phyloP scores from a whole-genome alignment of 192 early-diverging fungal genomes.

The Gigaspora rosea region DNA sequence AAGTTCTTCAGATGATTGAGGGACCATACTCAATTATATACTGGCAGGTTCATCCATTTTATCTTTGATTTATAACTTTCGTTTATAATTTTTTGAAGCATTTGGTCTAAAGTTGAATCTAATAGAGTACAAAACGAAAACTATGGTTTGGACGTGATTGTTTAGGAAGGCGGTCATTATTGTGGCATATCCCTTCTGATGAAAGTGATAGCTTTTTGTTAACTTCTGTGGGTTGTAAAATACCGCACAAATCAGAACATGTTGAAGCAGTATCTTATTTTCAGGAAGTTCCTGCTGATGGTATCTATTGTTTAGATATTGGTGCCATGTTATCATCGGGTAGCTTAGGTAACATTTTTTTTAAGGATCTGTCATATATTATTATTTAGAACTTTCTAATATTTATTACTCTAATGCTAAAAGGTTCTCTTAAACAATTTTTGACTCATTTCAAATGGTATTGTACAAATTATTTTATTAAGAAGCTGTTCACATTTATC shows the following conservation, averaged over 20 bases:
- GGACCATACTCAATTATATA: constrained; percentile 86
- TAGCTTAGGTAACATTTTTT: not conserved
- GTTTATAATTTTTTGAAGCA: constrained; percentile 4
- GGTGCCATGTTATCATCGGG: constrained; percentile 22
- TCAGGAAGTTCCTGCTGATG: constrained; percentile 79
- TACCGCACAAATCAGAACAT: constrained; percentile 32
- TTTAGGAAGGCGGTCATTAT: constrained; percentile 80
- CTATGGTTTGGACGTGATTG: constrained; percentile 88
- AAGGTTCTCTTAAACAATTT: constrained; percentile 28
- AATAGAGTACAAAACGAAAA: constrained; percentile 36
- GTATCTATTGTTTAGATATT: constrained; percentile 71
- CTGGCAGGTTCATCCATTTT: constrained; percentile 49
- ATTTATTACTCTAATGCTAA: constrained; percentile 1
- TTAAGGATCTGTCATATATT: too few relatives aligned
- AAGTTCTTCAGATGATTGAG: constrained; percentile 56
- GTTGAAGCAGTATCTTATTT: not conserved
- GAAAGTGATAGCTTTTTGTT: constrained; percentile 39
- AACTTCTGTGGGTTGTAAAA: constrained; percentile 54
- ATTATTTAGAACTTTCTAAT: not conserved
- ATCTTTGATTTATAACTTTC: not conserved
- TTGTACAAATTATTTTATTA: not conserved
- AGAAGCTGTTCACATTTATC: not conserved
- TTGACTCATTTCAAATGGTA: constrained; percentile 38
- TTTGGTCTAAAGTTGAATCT: constrained; percentile 6
- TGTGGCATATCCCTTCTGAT: constrained; percentile 56